Base-by-base conservation (phyloP, 2,329 filamentous ascomycete genomes). In the Tolypocladium endophyticum region DNA sequence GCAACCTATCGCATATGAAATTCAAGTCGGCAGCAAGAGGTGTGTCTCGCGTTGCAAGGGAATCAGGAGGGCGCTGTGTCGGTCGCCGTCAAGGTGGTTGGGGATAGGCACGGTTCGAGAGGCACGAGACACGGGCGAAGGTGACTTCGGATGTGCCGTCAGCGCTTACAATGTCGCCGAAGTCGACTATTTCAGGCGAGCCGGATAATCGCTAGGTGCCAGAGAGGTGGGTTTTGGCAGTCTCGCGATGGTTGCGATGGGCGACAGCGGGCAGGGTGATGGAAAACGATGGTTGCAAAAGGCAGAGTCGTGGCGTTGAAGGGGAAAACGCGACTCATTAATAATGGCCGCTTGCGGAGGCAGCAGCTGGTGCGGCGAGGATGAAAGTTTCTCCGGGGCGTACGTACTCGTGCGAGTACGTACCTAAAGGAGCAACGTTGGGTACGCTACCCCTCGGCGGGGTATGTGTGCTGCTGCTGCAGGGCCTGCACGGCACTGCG, bases 1-100 rank as follows among this genome's bases (percentile, higher is more conserved):
- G 63, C 61, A 54, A 64, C 63, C 62, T 67, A 36, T 23, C 57
- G 55, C 28, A 43, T 23, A 7, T 23, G 16, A 9, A n/a, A 55
- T 39, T 11, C 33, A 38, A 53, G 33, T 55, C 38, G 47, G 39
- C 9, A 28, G 45, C 35, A 9, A 54, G 57, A 35, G 43, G 23
- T 52, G 23, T 23, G 23, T 25, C 5, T 20, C 18, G 55, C 45
- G 9, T 35, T 14, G 9, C 8, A 53, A 33, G 18, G 50, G 8
- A 28, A 20, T 53, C 50, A 18, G 18, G 28, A 30, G 50, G 50
- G 28, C 28, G 50, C 4, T 52, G 47, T 11, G 47, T 28, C 25
- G 28, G 47, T n/a, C 25, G 25, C 25, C 16, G 45, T 50, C 25
- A 50, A 25, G 25, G 2, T 9, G 25, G 45, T 50, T 25, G 45